Conservation (phyloP, 2,329 filamentous ascomycete genomes). For the Diaporthe aspalathi region DNA sequence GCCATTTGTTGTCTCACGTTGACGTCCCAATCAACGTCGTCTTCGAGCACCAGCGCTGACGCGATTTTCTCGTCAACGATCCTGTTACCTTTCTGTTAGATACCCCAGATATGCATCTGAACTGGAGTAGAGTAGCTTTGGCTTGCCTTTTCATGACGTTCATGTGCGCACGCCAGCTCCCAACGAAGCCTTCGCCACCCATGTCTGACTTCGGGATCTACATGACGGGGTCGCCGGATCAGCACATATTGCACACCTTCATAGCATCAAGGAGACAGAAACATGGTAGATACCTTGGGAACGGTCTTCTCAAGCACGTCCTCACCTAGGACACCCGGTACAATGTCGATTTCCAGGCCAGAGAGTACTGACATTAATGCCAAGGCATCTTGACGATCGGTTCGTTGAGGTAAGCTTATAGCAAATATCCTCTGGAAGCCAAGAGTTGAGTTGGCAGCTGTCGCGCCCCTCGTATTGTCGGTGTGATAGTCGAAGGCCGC, state of each 20-base stretch:
- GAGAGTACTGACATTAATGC: background rate
- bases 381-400: conserved; percentile 8
- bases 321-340: background rate
- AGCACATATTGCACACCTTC: background rate
- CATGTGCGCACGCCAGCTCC: conserved; percentile 10
- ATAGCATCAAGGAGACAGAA: too few relatives aligned
- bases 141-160: conserved; percentile 10
- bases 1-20: conserved; percentile 17
- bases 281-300: background rate
- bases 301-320: conserved; percentile 12
- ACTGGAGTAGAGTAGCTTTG: background rate
- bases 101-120: background rate
- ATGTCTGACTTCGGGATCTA: conserved; percentile 17
- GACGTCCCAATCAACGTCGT: conserved; percentile 8
- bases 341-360: conserved; percentile 7
- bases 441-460: conserved; percentile 12
- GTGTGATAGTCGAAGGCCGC: background rate
- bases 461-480: background rate
- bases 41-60: conserved; percentile 3
- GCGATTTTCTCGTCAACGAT: conserved; percentile 8
- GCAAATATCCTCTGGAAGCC: conserved; percentile 11
- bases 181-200: background rate
- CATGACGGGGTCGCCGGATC: background rate
- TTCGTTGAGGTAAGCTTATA: conserved; percentile 10
- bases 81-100: background rate